Conservation (phyloP, 2,329 filamentous ascomycete species). For the Pseudogymnoascus sp. region DNA sequence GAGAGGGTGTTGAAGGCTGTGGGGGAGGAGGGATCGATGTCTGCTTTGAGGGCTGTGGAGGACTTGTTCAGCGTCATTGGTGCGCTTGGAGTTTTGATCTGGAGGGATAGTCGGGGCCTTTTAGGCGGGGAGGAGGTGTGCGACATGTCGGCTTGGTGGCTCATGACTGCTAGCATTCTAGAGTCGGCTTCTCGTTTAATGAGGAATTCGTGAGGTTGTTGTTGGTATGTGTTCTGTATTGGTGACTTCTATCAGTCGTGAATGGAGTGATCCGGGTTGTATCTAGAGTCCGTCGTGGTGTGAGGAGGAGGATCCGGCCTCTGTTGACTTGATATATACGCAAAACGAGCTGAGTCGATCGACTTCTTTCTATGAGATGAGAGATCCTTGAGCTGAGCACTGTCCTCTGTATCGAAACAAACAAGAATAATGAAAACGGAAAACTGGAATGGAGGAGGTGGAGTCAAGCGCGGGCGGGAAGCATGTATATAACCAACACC, state of each 20-base stretch:
- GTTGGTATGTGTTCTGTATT: not conserved
- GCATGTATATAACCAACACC: not conserved
- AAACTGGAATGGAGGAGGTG: not conserved
- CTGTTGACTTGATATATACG: not conserved
- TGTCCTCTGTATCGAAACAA: not conserved
- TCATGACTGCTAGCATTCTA: not conserved
- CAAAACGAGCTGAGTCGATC: not conserved
- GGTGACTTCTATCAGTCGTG: not conserved
- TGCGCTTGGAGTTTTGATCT: constrained; percentile 39
- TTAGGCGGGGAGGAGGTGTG: constrained; percentile 22
- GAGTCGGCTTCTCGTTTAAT: not conserved
- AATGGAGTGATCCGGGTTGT: not conserved
- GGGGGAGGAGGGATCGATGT: constrained; percentile 48
- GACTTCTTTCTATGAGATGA: not conserved
- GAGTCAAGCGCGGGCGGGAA: not conserved
- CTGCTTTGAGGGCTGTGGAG: constrained; percentile 34
- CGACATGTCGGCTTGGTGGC: not conserved
- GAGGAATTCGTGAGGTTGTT: not conserved
- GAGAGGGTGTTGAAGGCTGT: constrained; percentile 59
- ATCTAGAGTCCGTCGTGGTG: not conserved
- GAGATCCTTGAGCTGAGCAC: not conserved
- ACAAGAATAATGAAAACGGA: not conserved
- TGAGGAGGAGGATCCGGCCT: not conserved
- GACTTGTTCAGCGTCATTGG: constrained; percentile 33
- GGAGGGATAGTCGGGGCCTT: constrained; percentile 46